Percentiles rank a stretch among this genome's conserved stretches.
phyloP scores from a whole-genome alignment of 371 early-diverging fungal genomes.

The Rhizopus arrhizus region DNA sequence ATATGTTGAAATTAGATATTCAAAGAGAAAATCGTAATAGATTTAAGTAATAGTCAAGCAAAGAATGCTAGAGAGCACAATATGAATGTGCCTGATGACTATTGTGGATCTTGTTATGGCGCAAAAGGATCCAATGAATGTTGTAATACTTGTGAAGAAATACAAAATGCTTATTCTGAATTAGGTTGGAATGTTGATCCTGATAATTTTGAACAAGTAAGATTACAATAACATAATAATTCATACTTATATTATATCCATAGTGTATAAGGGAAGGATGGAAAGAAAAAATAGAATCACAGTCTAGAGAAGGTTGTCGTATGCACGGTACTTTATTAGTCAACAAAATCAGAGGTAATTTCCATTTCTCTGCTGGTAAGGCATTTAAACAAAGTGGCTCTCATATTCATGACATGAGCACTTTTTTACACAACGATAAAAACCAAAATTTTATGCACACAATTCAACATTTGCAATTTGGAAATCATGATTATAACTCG shows the following conservation, averaged over 20 bases:
- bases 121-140: slow-evolving; percentile 69
- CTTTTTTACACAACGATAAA: slow-evolving; percentile 44
- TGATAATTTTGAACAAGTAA: slow-evolving; percentile 76
- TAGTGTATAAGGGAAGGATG: slow-evolving; percentile 87
- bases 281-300: slow-evolving; percentile 69
- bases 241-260: not conserved
- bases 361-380: slow-evolving; percentile 92
- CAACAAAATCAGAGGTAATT: slow-evolving; percentile 88
- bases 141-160: slow-evolving; percentile 94
- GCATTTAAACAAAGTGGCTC: slow-evolving; percentile 70
- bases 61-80: slow-evolving; percentile 16
- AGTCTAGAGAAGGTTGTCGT: slow-evolving; percentile 88
- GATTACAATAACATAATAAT: not conserved
- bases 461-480: slow-evolving; percentile 85
- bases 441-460: slow-evolving; percentile 76
- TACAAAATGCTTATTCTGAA: slow-evolving; percentile 77
- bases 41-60: slow-evolving; percentile 25
- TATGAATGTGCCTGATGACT: slow-evolving; percentile 32
- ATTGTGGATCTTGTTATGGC: slow-evolving; percentile 93
- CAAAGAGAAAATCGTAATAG: slow-evolving; percentile 9
- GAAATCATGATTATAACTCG: slow-evolving; percentile 47
- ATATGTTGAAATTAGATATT: not conserved
- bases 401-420: slow-evolving; percentile 66
- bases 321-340: slow-evolving; percentile 81
- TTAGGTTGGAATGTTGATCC: slow-evolving; percentile 80